These are phyloP conservation scores for Mesembryanthemum crystallinum DNA, from an alignment of 148 eudicot genomes.

Conservation along the genomic window DNA sequence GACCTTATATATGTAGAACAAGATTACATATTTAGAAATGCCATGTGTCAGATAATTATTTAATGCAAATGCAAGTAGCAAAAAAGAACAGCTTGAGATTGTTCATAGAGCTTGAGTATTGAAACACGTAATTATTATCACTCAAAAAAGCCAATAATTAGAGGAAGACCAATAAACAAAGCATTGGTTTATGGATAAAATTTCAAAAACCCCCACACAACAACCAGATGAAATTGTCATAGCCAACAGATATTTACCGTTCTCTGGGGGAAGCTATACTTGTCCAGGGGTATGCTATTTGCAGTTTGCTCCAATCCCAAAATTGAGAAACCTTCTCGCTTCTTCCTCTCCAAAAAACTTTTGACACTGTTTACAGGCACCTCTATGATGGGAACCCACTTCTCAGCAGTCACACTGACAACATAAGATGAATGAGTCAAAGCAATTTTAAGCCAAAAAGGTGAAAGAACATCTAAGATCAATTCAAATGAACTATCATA, in stretches of 20 bases:
- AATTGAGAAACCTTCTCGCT: conserved; percentile 72
- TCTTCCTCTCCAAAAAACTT: conserved; percentile 79
- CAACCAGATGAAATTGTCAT: background rate
- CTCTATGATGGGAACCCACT: conserved; percentile 90
- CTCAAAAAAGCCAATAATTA: background rate
- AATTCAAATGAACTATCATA: background rate
- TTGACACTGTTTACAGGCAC: conserved; percentile 74
- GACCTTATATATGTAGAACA: background rate
- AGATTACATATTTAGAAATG: background rate
- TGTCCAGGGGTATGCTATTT: conserved; percentile 78
- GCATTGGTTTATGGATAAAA: background rate
- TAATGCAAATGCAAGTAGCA: background rate
- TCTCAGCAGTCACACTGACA: conserved; percentile 93
- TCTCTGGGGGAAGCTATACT: conserved; percentile 63
- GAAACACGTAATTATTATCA: too few species aligned
- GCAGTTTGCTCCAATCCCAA: conserved; percentile 99
- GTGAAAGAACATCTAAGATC: background rate
- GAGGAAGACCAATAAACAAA: background rate
- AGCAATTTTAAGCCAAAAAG: conserved; percentile 6
- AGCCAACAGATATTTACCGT: conserved; percentile 45
- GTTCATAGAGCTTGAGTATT: background rate
- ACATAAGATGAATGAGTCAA: conserved; percentile 12
- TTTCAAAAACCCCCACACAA: background rate
- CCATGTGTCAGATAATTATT: background rate
- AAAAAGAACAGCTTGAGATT: background rate